Percentiles rank a stretch among this genome's conserved stretches.
phyloP scores from a whole-genome alignment of 176 grass and related monocot genomes.

The Phoenix roebelenii region DNA sequence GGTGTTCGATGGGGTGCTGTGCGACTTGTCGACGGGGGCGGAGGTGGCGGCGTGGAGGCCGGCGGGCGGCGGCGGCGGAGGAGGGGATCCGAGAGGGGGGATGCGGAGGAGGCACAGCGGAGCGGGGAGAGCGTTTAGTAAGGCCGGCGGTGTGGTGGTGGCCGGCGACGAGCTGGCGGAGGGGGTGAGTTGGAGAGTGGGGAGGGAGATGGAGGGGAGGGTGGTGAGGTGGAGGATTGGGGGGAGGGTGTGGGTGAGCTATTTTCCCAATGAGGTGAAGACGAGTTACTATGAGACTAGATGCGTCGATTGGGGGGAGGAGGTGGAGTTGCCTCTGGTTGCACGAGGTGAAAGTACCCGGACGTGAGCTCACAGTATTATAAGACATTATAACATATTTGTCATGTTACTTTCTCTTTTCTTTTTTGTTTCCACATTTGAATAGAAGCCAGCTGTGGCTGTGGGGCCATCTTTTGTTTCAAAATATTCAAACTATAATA shows the following conservation, averaged over 20 bases:
- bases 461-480: no score
- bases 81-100: constrained; percentile 38
- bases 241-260: constrained; percentile 61
- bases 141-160: constrained; percentile 59
- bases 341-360: neutral
- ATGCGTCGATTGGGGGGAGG: constrained; percentile 66
- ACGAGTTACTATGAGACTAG: constrained; percentile 62
- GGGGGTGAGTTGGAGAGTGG: constrained; percentile 68
- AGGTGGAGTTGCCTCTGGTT: constrained; percentile 63
- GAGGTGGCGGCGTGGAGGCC: constrained; percentile 60
- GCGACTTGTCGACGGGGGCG: constrained; percentile 45
- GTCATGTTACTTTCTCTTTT: no score
- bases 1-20: constrained; percentile 74
- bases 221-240: constrained; percentile 60
- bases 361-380: no score
- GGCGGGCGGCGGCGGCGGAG: neutral
- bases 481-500: no score
- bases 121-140: constrained; percentile 60
- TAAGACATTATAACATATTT: no score
- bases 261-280: constrained; percentile 62
- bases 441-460: no score
- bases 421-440: no score
- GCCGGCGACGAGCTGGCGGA: constrained; percentile 62
- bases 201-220: constrained; percentile 58
- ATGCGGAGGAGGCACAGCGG: constrained; percentile 47